phyloP scores from a whole-genome alignment of 176 grass and related monocot species.

The Carex scoparia region DNA sequence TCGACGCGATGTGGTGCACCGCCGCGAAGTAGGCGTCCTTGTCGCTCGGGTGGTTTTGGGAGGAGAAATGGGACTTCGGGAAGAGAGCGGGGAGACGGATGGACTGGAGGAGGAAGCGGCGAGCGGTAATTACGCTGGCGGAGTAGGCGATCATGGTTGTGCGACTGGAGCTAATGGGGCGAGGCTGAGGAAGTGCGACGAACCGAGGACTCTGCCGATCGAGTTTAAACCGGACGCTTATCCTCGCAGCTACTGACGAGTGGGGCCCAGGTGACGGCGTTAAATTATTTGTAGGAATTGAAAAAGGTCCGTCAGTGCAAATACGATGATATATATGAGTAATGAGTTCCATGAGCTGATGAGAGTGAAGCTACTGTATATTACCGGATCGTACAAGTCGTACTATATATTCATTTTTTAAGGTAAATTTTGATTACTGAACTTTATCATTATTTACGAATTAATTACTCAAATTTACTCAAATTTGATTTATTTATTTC shows the following conservation, averaged over 20 bases:
- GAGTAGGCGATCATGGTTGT: not conserved
- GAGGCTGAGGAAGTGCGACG: no score
- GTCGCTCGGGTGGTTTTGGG: constrained; percentile 32
- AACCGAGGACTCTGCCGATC: no score
- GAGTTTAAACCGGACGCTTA: not conserved
- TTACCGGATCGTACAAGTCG: no score
- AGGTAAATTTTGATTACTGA: no score
- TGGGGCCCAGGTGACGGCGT: not conserved
- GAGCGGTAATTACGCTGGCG: constrained; percentile 11
- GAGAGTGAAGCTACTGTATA: no score
- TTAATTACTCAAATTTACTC: no score
- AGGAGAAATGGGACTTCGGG: constrained; percentile 18
- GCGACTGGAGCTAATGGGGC: not conserved
- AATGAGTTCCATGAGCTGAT: no score
- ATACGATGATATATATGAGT: no score
- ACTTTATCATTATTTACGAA: no score
- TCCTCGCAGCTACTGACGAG: not conserved
- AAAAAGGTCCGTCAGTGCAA: no score
- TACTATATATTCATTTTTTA: no score
- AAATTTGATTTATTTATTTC: no score
- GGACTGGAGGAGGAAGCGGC: constrained; percentile 25
- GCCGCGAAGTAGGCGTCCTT: constrained; percentile 88
- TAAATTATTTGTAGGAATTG: not conserved
- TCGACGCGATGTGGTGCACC: constrained; percentile 69
- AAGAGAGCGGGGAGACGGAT: not conserved